Percentiles rank a stretch among this genome's conserved stretches.
phyloP scores from a whole-genome alignment of 2,329 filamentous ascomycete species.

The Talaromyces albobiverticillius region DNA sequence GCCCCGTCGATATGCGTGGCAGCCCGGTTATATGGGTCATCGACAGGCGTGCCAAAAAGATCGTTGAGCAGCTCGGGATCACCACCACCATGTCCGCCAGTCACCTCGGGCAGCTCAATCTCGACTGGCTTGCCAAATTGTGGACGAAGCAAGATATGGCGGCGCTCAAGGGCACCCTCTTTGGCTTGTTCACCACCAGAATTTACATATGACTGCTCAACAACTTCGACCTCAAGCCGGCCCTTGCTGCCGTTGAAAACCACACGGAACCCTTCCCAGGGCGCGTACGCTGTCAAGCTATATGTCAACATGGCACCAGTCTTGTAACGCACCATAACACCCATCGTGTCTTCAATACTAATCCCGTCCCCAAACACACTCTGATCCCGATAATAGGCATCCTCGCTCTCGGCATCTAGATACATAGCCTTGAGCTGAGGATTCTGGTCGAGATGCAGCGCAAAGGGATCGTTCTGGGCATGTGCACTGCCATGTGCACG shows the following conservation, averaged over 20 bases:
- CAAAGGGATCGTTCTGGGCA: slow-evolving; percentile 57
- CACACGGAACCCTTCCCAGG: slow-evolving; percentile 44
- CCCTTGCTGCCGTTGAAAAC: slow-evolving; percentile 52
- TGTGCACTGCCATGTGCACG: slow-evolving; percentile 51
- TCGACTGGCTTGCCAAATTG: slow-evolving; percentile 58
- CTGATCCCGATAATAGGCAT: slow-evolving; percentile 61
- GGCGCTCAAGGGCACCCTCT: background rate
- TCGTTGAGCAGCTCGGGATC: slow-evolving; percentile 58
- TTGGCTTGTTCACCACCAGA: slow-evolving; percentile 56
- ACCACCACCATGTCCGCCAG: slow-evolving; percentile 59
- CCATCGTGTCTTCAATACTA: slow-evolving; percentile 65
- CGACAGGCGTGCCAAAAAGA: slow-evolving; percentile 57
- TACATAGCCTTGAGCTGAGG: slow-evolving; percentile 58
- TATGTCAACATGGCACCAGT: slow-evolving; percentile 60
- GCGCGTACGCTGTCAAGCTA: slow-evolving; percentile 56
- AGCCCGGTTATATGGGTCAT: too few relatives aligned
- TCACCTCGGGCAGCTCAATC: slow-evolving; percentile 51
- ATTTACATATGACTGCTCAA: slow-evolving; percentile 57
- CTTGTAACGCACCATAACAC: slow-evolving; percentile 56
- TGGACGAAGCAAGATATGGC: slow-evolving; percentile 41
- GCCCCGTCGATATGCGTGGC: too few relatives aligned
- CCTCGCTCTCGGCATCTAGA: slow-evolving; percentile 62
- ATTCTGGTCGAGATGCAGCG: slow-evolving; percentile 54
- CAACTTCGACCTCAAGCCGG: slow-evolving; percentile 59
- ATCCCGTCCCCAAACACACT: slow-evolving; percentile 63